phyloP scores from a whole-genome alignment of 2,329 filamentous ascomycete genomes.

The Colletotrichum trifolii region DNA sequence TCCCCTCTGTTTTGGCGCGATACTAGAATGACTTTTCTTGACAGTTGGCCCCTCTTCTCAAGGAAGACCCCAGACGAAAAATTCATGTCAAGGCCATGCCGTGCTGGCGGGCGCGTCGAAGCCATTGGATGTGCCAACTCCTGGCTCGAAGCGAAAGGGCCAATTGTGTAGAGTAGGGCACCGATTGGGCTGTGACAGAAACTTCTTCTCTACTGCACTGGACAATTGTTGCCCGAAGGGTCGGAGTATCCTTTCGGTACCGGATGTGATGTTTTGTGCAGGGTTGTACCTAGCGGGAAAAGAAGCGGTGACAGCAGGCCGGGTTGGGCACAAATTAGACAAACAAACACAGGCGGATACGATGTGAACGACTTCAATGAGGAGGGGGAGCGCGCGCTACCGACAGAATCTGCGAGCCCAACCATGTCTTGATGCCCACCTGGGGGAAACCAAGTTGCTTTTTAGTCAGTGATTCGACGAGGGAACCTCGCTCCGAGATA shows the following conservation, averaged over 20 bases:
- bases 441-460: slow-evolving; percentile 27
- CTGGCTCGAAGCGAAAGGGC: slow-evolving; percentile 21
- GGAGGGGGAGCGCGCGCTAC: slow-evolving; percentile 34
- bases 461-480: slow-evolving; percentile 26
- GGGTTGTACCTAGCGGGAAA: slow-evolving; percentile 47
- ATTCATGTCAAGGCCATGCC: slow-evolving; percentile 27
- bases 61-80: slow-evolving; percentile 37
- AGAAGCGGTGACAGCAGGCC: slow-evolving; percentile 45
- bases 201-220: slow-evolving; percentile 35
- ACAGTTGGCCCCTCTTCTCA: slow-evolving; percentile 36
- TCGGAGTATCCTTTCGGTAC: slow-evolving; percentile 43
- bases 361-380: slow-evolving; percentile 28
- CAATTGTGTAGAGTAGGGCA: slow-evolving; percentile 40
- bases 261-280: slow-evolving; percentile 44
- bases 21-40: slow-evolving; percentile 28
- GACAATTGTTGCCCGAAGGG: slow-evolving; percentile 47
- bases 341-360: slow-evolving; percentile 33
- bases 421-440: slow-evolving; percentile 40
- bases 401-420: slow-evolving; percentile 35
- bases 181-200: slow-evolving; percentile 45
- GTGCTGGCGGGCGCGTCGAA: slow-evolving; percentile 22
- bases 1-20: slow-evolving; percentile 34
- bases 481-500: neutral
- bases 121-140: slow-evolving; percentile 35
- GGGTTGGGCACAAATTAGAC: slow-evolving; percentile 39